Conservation (phyloP, 1,139 yeast species). For the Yamadazyma pseudoaaseri region DNA sequence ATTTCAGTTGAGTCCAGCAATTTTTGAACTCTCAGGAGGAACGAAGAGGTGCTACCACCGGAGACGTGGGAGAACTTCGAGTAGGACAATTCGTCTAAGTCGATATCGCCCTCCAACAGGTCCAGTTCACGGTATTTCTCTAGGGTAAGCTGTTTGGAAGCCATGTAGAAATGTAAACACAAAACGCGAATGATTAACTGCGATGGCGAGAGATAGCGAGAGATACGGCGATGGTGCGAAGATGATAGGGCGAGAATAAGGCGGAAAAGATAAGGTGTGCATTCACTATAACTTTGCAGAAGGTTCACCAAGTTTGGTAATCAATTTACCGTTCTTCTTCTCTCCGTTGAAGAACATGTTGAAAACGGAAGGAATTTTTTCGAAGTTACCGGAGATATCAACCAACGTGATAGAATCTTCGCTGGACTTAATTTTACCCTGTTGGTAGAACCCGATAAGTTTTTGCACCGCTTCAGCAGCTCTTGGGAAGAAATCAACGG, state of each 20-base stretch:
- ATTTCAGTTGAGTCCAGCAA: slow-evolving; percentile 8
- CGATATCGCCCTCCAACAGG: not conserved
- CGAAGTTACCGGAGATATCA: slow-evolving; percentile 25
- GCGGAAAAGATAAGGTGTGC: not conserved
- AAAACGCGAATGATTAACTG: not conserved
- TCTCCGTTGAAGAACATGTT: slow-evolving; percentile 26
- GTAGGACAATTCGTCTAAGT: slow-evolving; percentile 29
- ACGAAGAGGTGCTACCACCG: slow-evolving; percentile 24
- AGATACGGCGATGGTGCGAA: not conserved
- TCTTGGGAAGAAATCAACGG: slow-evolving; percentile 32
- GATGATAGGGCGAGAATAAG: not conserved
- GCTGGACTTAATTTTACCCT: slow-evolving; percentile 39
- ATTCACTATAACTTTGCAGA: slow-evolving; percentile 10
- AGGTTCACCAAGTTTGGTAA: slow-evolving; percentile 29
- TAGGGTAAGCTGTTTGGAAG: slow-evolving; percentile 8
- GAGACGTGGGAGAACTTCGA: slow-evolving; percentile 37
- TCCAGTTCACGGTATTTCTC: slow-evolving; percentile 8
- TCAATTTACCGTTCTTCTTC: slow-evolving; percentile 36
- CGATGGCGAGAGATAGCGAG: not conserved
- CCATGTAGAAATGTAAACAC: slow-evolving; percentile 1
- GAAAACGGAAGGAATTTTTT: slow-evolving; percentile 30
- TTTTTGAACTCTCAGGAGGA: slow-evolving; percentile 23
- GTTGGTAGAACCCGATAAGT: slow-evolving; percentile 31
- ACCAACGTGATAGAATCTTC: slow-evolving; percentile 22
- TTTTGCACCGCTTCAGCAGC: slow-evolving; percentile 35